A percentile compares a stretch with the other conserved stretches of the same genome.
Conservation (phyloP, 805 yeast genomes). For the Schwanniomyces yamadae region DNA sequence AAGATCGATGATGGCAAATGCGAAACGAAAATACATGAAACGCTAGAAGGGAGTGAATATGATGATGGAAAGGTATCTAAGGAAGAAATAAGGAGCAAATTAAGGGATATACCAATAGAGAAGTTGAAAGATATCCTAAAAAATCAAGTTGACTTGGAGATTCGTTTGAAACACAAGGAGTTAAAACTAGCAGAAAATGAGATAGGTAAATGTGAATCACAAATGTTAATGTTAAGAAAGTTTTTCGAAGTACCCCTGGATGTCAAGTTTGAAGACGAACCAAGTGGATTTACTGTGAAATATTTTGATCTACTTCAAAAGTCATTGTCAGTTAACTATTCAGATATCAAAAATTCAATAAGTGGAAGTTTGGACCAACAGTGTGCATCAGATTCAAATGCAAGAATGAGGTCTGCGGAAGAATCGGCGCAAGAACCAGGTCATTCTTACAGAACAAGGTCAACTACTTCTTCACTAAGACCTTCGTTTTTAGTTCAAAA, state of each 20-base stretch:
- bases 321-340: slow-evolving; percentile 32
- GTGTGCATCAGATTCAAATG: background rate
- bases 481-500: slow-evolving; percentile 41
- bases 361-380: slow-evolving; percentile 1
- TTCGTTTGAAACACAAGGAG: slow-evolving; percentile 59
- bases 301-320: slow-evolving; percentile 39
- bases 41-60: background rate
- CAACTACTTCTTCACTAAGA: slow-evolving; percentile 53
- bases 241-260: slow-evolving; percentile 42
- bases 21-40: background rate
- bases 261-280: slow-evolving; percentile 40
- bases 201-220: slow-evolving; percentile 56
- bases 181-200: slow-evolving; percentile 50
- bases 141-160: slow-evolving; percentile 58
- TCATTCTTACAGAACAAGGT: slow-evolving; percentile 46
- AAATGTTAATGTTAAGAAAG: slow-evolving; percentile 51
- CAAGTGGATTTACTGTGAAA: slow-evolving; percentile 43
- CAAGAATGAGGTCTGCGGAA: slow-evolving; percentile 3
- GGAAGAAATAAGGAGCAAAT: slow-evolving; percentile 9
- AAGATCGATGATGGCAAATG: background rate
- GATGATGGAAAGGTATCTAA: slow-evolving; percentile 1
- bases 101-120: slow-evolving; percentile 21
- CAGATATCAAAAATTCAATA: slow-evolving; percentile 11
- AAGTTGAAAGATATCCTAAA: slow-evolving; percentile 33
- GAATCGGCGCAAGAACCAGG: slow-evolving; percentile 7